Percentiles rank a stretch among this genome's conserved stretches.
Conservation (phyloP, 2,329 filamentous ascomycete species). For the Aureobasidium sp. region DNA sequence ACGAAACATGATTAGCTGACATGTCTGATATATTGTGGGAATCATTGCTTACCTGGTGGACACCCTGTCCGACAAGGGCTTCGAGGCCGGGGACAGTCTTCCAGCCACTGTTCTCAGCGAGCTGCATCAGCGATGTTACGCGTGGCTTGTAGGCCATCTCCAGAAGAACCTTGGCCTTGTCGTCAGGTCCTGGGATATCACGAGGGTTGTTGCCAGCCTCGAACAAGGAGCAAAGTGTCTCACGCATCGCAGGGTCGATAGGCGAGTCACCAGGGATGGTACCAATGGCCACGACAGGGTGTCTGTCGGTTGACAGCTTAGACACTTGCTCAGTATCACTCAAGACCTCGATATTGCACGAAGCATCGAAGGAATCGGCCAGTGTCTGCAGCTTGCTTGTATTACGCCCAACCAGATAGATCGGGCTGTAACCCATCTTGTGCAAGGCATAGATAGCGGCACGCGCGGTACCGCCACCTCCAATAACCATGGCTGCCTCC, state of each 20-base stretch:
- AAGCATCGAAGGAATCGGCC: slow-evolving; percentile 62
- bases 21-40: slow-evolving; percentile 32
- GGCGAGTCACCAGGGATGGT: slow-evolving; percentile 86
- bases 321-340: slow-evolving; percentile 45
- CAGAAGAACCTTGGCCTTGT: slow-evolving; percentile 54
- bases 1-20: slow-evolving; percentile 43
- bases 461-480: slow-evolving; percentile 83
- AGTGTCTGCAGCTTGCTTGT: slow-evolving; percentile 60
- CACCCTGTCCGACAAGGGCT: slow-evolving; percentile 76
- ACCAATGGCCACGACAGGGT: slow-evolving; percentile 69
- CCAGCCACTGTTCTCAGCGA: slow-evolving; percentile 75
- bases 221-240: slow-evolving; percentile 54
- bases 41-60: slow-evolving; percentile 58
- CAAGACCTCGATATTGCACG: slow-evolving; percentile 65
- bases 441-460: slow-evolving; percentile 86
- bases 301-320: slow-evolving; percentile 38
- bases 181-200: slow-evolving; percentile 25
- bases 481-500: slow-evolving; percentile 65
- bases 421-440: slow-evolving; percentile 72
- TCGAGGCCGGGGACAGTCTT: slow-evolving; percentile 78
- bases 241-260: slow-evolving; percentile 64
- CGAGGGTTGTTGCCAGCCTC: slow-evolving; percentile 39
- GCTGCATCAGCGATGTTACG: slow-evolving; percentile 74
- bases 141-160: slow-evolving; percentile 96
- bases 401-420: slow-evolving; percentile 80